A percentile compares a stretch with the other conserved stretches of the same genome.
Conservation (phyloP, 148 eudicot genomes). For the Vaccinium corymbosum region DNA sequence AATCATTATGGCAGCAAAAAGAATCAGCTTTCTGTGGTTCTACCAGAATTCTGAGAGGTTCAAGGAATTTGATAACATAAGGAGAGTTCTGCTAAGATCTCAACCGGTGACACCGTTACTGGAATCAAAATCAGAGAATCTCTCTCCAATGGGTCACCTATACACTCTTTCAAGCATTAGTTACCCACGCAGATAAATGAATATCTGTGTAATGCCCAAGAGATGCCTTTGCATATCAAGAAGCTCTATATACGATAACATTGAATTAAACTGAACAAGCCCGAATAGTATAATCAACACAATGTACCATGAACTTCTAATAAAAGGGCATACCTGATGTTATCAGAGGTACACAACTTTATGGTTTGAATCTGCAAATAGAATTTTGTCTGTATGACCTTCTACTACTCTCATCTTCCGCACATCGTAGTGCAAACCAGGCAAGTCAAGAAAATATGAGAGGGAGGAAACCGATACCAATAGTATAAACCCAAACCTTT, state of each 20-base stretch:
- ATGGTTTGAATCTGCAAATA: not conserved
- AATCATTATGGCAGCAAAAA: too few relatives aligned
- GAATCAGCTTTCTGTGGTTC: not conserved
- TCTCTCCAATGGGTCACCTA: not conserved
- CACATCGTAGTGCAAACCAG: not conserved
- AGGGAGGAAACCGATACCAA: not conserved
- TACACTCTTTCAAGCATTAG: not conserved
- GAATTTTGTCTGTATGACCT: not conserved
- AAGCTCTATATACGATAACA: not conserved
- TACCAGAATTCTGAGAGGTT: not conserved
- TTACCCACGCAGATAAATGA: not conserved
- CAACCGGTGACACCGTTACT: not conserved
- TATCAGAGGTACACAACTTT: not conserved
- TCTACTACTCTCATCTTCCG: not conserved
- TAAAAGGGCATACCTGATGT: not conserved
- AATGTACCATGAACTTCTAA: not conserved
- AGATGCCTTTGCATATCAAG: not conserved
- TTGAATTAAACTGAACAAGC: conserved; percentile 1
- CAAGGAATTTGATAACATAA: not conserved
- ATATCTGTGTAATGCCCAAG: not conserved
- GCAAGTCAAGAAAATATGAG: not conserved
- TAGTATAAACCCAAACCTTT: not conserved
- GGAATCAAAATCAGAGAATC: not conserved
- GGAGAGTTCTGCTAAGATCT: not conserved
- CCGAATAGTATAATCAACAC: not conserved